A percentile compares a stretch with the other conserved stretches of the same genome.
Conservation (phyloP, 164 flowering plant genomes). For the Nymphaea thermarum region DNA sequence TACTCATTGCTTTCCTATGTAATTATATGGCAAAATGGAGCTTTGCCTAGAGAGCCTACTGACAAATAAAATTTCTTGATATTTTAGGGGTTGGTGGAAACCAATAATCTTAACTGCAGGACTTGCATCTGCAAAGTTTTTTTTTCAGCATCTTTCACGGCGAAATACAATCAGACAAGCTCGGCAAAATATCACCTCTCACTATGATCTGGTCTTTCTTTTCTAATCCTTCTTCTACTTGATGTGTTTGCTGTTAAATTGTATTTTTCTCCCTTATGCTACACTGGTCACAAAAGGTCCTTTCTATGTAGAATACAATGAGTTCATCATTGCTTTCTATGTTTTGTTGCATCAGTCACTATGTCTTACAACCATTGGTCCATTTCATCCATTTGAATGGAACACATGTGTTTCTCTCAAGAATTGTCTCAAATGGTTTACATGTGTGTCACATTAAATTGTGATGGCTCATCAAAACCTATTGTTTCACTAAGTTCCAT, state of each 20-base stretch:
- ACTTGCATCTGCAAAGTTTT: slow-evolving; percentile 73
- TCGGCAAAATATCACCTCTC: slow-evolving; percentile 83
- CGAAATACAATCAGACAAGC: slow-evolving; percentile 84
- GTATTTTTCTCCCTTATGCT: not conserved
- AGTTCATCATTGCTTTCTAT: too few relatives aligned
- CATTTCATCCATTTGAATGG: not conserved
- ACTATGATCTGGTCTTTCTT: slow-evolving; percentile 69
- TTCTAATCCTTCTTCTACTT: not conserved
- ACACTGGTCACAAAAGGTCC: too few relatives aligned
- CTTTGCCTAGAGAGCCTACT: not conserved
- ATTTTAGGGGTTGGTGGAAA: slow-evolving; percentile 92
- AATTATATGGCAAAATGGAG: not conserved
- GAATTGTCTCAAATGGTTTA: too few relatives aligned
- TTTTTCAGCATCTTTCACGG: slow-evolving; percentile 55
- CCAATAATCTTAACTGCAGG: slow-evolving; percentile 70
- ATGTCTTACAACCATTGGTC: not conserved
- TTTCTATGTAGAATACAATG: too few relatives aligned
- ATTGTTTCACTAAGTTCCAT: not conserved
- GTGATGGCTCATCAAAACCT: not conserved
- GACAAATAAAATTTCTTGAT: not conserved
- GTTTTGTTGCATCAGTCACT: not conserved
- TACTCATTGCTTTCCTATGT: not conserved
- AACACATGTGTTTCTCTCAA: not conserved
- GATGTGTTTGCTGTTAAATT: not conserved
- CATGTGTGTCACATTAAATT: not conserved